Evolutionary conservation across 2,329 filamentous ascomycete genomes (phyloP).

Genomic region (Aschersonia sp.): DNA sequence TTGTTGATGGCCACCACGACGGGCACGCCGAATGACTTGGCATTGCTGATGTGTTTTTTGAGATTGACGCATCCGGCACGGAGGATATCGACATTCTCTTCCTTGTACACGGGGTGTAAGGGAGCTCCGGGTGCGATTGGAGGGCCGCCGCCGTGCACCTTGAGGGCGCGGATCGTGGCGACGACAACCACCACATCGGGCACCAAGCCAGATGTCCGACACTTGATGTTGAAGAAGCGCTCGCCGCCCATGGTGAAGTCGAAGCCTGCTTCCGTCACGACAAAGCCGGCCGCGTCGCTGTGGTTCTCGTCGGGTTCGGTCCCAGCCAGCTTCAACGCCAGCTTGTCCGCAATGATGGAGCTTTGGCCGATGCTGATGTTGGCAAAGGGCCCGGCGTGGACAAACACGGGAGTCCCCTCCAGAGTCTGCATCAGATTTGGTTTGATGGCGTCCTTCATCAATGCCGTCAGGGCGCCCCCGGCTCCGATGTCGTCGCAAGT

Average conservation of each 20-base stretch:
- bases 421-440: conserved; percentile 98
- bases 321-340: conserved; percentile 89
- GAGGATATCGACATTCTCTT: conserved; percentile 87
- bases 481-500: conserved; percentile 93
- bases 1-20: conserved; percentile 97
- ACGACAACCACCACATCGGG: conserved; percentile 93
- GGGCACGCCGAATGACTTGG: conserved; percentile 76
- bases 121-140: conserved; percentile 77
- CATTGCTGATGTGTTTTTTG: conserved; percentile 88
- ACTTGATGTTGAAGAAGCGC: conserved; percentile 99
- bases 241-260: conserved; percentile 99
- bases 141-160: conserved; percentile 94
- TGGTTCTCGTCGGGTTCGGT: conserved; percentile 86
- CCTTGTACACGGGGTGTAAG: conserved; percentile 76
- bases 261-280: conserved; percentile 93
- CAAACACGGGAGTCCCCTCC: conserved; percentile 93
- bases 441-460: conserved; percentile 98
- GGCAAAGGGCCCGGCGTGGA: conserved; percentile 93
- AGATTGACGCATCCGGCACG: conserved; percentile 86
- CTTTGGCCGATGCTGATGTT: conserved; percentile 98
- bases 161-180: conserved; percentile 86
- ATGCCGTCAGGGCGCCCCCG: conserved; percentile 78
- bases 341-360: conserved; percentile 86
- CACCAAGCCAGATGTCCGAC: conserved; percentile 79
- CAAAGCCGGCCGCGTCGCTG: conserved; percentile 71